Evolutionary conservation across 2,329 filamentous ascomycete species (phyloP).

Genomic region (Xylariaceae sp.): DNA sequence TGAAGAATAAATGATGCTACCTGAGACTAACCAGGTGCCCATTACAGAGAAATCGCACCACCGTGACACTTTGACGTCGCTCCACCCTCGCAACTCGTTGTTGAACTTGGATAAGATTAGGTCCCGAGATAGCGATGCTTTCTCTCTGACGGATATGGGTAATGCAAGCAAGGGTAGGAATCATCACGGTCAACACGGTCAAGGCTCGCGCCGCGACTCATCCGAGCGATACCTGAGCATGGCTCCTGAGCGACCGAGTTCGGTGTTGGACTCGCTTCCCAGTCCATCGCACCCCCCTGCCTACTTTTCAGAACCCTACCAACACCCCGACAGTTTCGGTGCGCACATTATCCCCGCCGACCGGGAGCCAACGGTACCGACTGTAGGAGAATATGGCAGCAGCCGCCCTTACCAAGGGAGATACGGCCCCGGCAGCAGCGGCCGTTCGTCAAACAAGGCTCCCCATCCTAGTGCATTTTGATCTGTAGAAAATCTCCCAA

Average conservation of each 20-base stretch:
- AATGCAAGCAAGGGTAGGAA: slow-evolving; percentile 22
- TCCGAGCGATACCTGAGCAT: slow-evolving; percentile 32
- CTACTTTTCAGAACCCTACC: slow-evolving; percentile 26
- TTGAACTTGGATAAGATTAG: slow-evolving; percentile 60
- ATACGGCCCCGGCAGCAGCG: slow-evolving; percentile 17
- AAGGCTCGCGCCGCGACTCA: slow-evolving; percentile 23
- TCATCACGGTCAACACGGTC: slow-evolving; percentile 7
- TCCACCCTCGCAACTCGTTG: slow-evolving; percentile 81
- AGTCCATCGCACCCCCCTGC: slow-evolving; percentile 18
- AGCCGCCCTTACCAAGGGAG: slow-evolving; percentile 19
- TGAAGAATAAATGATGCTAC: not conserved
- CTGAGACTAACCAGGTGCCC: slow-evolving; percentile 2
- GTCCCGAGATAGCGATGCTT: slow-evolving; percentile 35
- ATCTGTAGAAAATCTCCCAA: not conserved
- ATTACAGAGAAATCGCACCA: slow-evolving; percentile 66
- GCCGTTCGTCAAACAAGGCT: slow-evolving; percentile 14
- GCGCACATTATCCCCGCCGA: slow-evolving; percentile 37
- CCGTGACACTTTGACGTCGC: slow-evolving; percentile 74
- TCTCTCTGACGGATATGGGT: slow-evolving; percentile 39
- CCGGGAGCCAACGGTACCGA: slow-evolving; percentile 34
- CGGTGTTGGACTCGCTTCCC: slow-evolving; percentile 7
- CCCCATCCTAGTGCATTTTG: slow-evolving; percentile 12
- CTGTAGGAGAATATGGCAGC: slow-evolving; percentile 18
- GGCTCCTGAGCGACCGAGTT: slow-evolving; percentile 22
- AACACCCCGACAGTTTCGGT: slow-evolving; percentile 37